phyloP scores from a whole-genome alignment of 306 rosid species.

The Citrullus amarus region DNA sequence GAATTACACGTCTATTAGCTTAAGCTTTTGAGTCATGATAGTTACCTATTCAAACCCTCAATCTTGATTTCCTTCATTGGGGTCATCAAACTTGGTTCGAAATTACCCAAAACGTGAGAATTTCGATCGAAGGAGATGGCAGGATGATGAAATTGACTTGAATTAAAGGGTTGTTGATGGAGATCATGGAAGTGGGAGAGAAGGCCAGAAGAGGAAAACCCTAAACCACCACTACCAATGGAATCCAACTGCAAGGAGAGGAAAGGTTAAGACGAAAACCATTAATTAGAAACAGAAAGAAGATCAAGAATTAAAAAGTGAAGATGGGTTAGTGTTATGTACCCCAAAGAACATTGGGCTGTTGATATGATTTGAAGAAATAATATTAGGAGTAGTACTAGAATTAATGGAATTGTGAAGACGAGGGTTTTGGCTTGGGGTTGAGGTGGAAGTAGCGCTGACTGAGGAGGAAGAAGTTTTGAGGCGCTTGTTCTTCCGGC shows the following conservation, averaged over 20 bases:
- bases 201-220: constrained; percentile 31
- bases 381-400: not conserved
- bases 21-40: not conserved
- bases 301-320: constrained; percentile 25
- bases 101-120: constrained; percentile 19
- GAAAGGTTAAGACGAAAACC: constrained; percentile 24
- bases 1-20: not conserved
- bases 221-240: constrained; percentile 21
- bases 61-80: constrained; percentile 44
- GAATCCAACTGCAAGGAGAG: constrained; percentile 20
- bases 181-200: constrained; percentile 16
- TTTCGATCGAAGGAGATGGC: constrained; percentile 33
- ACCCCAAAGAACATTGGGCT: constrained; percentile 48
- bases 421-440: constrained; percentile 12
- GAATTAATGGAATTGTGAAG: constrained; percentile 21
- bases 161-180: constrained; percentile 6
- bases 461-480: constrained; percentile 33
- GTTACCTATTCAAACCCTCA: constrained; percentile 32
- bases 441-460: constrained; percentile 2
- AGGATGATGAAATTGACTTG: constrained; percentile 29
- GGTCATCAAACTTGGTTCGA: constrained; percentile 8
- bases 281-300: constrained; percentile 15
- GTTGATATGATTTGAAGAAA: constrained; percentile 20
- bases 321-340: constrained; percentile 22
- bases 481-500: constrained; percentile 72